Conservation (phyloP, 108 stramenopile species). For the Cylindrotheca fusiformis region DNA sequence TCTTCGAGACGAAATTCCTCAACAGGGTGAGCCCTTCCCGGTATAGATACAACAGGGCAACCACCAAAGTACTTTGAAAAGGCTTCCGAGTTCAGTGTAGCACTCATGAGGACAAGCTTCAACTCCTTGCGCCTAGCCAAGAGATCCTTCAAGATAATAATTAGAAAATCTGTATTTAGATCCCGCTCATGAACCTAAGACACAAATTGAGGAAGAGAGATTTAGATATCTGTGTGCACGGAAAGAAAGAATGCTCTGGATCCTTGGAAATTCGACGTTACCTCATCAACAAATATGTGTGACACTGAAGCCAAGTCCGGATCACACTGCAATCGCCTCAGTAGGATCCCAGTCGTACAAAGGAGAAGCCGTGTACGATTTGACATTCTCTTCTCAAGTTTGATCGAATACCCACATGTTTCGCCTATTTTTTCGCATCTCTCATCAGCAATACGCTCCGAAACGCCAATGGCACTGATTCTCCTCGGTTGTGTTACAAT, state of each 20-base stretch:
- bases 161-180: slow-evolving; percentile 88
- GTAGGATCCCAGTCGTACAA: slow-evolving; percentile 86
- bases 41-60: slow-evolving; percentile 76
- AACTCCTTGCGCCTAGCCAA: slow-evolving; percentile 65
- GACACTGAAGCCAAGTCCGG: slow-evolving; percentile 63
- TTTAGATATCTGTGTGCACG: neutral
- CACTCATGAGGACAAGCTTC: slow-evolving; percentile 90
- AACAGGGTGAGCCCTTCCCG: slow-evolving; percentile 84
- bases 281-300: slow-evolving; percentile 87
- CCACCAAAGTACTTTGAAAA: slow-evolving; percentile 81
- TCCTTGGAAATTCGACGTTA: slow-evolving; percentile 12
- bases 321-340: slow-evolving; percentile 82
- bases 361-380: slow-evolving; percentile 75
- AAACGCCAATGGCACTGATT: slow-evolving; percentile 89
- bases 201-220: neutral
- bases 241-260: neutral
- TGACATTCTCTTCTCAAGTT: slow-evolving; percentile 69
- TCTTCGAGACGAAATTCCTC: slow-evolving; percentile 77
- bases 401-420: slow-evolving; percentile 89
- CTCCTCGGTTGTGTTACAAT: slow-evolving; percentile 90
- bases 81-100: slow-evolving; percentile 84
- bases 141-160: slow-evolving; percentile 82
- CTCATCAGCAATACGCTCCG: slow-evolving; percentile 88
- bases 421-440: slow-evolving; percentile 72
- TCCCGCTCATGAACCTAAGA: slow-evolving; percentile 77